These are phyloP conservation scores for Penicillium sp. DNA, from an alignment of 2,329 filamentous ascomycete species.

Conservation along the genomic window DNA sequence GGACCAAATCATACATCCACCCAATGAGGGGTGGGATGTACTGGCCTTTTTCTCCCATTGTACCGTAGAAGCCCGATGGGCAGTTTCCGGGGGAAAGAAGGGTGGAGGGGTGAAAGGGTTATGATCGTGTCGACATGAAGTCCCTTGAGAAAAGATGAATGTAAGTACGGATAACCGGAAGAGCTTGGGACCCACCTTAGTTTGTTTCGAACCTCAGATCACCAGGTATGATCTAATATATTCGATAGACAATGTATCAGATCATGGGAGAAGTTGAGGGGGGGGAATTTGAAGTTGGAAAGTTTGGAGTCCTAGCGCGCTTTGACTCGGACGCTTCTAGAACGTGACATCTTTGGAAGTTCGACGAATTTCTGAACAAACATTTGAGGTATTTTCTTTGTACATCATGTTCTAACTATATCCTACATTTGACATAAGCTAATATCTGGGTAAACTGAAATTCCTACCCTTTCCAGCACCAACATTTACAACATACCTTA, in stretches of 20 bases:
- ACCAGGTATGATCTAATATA: background rate
- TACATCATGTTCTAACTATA: too few relatives aligned
- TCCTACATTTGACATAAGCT: too few relatives aligned
- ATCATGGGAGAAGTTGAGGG: slow-evolving; percentile 3
- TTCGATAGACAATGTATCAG: background rate
- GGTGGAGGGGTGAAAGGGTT: background rate
- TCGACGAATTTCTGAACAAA: too few relatives aligned
- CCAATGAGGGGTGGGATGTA: slow-evolving; percentile 47
- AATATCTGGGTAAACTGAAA: too few relatives aligned
- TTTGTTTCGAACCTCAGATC: background rate
- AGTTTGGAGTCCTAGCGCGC: slow-evolving; percentile 11
- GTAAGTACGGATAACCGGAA: background rate
- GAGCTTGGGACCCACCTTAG: slow-evolving; percentile 4
- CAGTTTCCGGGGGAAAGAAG: background rate
- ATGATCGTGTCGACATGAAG: slow-evolving; percentile 10
- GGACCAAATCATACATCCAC: slow-evolving; percentile 51
- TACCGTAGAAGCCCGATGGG: slow-evolving; percentile 6
- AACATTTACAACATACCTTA: background rate
- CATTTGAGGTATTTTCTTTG: too few relatives aligned
- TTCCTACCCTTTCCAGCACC: too few relatives aligned
- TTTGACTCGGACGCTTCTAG: slow-evolving; percentile 21
- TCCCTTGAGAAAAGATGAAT: slow-evolving; percentile 2
- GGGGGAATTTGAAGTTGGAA: slow-evolving; percentile 13
- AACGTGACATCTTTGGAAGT: slow-evolving; percentile 5
- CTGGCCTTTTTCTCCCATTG: slow-evolving; percentile 37